Base-by-base conservation (phyloP, 2,329 filamentous ascomycete species). In the Biscogniauxia mediterranea region DNA sequence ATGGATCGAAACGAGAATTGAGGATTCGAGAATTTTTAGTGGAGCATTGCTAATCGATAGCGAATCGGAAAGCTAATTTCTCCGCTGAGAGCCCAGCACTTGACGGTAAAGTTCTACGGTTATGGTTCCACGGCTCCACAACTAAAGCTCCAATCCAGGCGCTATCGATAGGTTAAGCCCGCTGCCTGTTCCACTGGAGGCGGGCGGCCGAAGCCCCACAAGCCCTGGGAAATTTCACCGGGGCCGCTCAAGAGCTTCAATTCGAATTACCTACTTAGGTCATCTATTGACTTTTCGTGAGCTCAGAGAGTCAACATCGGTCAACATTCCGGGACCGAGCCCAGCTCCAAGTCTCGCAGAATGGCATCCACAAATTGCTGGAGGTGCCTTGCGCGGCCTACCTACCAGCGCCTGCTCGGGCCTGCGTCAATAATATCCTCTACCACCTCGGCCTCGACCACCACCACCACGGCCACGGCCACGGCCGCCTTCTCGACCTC, bases 321-420 rank as follows among this genome's bases (percentile, higher is more conserved):
- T n/a, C n/a, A n/a, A n/a, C n/a, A n/a, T n/a, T n/a, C n/a, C 23
- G 23, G 5, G 23, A 23, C 23, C 23, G 28, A 32, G 28, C 28
- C 28, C 28, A 32, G 28, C 28, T 32, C 28, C 28, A 1, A 32
- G 28, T 8, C 28, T 32, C 28, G 28, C 38, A n/a, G 74, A 73
- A 87, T 87, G 85, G 82, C 83, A 71, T 83, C 82, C 62, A 76
- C 79, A 59, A 83, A 80, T 70, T 85, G 84, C 77, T 84, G 83
- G 82, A 81, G 82, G 77, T 86, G 84, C 76, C 79, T 87, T 51
- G 77, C 80, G 61, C 77, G 81, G 77, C 80, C 71, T 63, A 71
- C 72, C 5, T 71, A 69, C 5, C 71, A 69, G 61, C 69, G 70
- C 15, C 61, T 73, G 23, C 58, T 70, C 52, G 61, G 60, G 54